Conservation (phyloP, 257 asterid species). For the Jaltomata sinuosa region DNA sequence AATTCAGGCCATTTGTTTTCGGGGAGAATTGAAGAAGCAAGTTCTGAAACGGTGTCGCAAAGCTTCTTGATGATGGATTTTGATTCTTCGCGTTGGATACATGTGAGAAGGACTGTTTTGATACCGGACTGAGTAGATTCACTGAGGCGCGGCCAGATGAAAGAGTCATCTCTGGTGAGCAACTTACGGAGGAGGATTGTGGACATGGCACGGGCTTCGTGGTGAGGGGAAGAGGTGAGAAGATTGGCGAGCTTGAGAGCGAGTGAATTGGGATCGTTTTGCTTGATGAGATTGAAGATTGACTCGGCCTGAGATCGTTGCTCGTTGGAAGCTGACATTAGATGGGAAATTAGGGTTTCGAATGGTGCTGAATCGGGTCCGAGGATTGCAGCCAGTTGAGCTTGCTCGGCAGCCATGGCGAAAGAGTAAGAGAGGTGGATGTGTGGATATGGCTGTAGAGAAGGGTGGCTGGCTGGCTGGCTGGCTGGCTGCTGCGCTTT, state of each 20-base stretch:
- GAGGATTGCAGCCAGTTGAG: conserved; percentile 67
- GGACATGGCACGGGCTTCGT: conserved; percentile 78
- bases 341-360: conserved; percentile 69
- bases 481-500: background rate
- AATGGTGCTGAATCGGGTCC: conserved; percentile 78
- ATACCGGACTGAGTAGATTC: conserved; percentile 52
- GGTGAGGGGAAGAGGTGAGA: conserved; percentile 39
- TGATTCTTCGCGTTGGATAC: conserved; percentile 60
- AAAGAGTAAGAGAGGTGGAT: background rate
- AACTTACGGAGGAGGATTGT: conserved; percentile 78
- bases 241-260: conserved; percentile 60
- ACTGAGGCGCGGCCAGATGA: conserved; percentile 64
- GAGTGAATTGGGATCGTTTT: conserved; percentile 80
- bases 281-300: conserved; percentile 65
- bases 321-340: conserved; percentile 83
- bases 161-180: conserved; percentile 68
- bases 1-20: conserved; percentile 89
- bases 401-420: conserved; percentile 70
- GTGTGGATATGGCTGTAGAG: background rate
- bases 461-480: background rate
- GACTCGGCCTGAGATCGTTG: conserved; percentile 88
- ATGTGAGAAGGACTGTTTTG: conserved; percentile 40
- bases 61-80: conserved; percentile 59
- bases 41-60: conserved; percentile 82
- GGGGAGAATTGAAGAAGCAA: conserved; percentile 77